Conservation (phyloP, 805 yeast species). For the Kodamaea lidongshanica region DNA sequence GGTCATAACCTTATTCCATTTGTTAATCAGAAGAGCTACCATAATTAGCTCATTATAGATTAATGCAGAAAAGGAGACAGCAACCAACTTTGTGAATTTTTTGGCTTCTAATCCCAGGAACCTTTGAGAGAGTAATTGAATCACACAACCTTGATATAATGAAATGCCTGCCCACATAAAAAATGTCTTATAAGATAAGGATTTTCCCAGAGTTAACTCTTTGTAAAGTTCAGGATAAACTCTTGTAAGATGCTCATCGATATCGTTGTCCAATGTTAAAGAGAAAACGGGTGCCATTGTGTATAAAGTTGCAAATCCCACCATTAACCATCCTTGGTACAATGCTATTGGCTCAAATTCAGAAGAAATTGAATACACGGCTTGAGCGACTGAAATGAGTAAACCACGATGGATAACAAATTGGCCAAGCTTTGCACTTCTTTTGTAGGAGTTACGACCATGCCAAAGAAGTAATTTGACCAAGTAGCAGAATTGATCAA, state of each 20-base stretch:
- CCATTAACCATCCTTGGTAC: conserved; percentile 96
- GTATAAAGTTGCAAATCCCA: conserved; percentile 93
- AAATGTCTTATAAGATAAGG: conserved; percentile 80
- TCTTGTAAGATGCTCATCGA: conserved; percentile 80
- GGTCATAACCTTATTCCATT: conserved; percentile 82
- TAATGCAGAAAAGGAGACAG: conserved; percentile 73
- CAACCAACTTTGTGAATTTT: conserved; percentile 70
- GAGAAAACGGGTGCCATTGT: conserved; percentile 99
- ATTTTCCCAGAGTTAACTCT: conserved; percentile 82
- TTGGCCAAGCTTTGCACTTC: conserved; percentile 92
- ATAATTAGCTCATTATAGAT: conserved; percentile 81
- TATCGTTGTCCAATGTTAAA: conserved; percentile 83
- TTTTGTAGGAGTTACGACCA: conserved; percentile 93
- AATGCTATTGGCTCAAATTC: conserved; percentile 89
- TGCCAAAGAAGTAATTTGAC: conserved; percentile 92
- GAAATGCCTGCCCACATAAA: conserved; percentile 88
- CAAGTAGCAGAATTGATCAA: conserved; percentile 83
- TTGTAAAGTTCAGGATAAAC: conserved; percentile 92
- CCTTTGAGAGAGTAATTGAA: conserved; percentile 75
- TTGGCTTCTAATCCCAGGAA: conserved; percentile 56
- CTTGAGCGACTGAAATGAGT: conserved; percentile 89
- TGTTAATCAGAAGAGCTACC: conserved; percentile 89
- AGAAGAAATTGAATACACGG: conserved; percentile 82
- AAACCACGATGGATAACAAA: conserved; percentile 96
- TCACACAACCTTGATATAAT: conserved; percentile 81